Evolutionary conservation across 345 rosid genomes (phyloP), one percentile per base, ranked within the genome.

Genomic region (Pugionium cornutum): DNA sequence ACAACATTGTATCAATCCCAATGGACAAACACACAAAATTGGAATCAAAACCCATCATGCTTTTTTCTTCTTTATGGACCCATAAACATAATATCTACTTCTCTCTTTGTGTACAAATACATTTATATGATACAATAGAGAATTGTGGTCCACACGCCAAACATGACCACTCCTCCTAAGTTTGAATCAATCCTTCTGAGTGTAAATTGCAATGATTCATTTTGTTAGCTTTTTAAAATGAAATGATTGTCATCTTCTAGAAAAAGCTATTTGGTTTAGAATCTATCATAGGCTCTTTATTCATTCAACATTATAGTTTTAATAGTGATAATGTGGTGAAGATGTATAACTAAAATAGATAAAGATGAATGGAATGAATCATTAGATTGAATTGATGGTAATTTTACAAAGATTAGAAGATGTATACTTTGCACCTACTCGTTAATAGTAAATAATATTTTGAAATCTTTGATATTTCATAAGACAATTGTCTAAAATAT

Each of bases 21-120:
- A 35, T 62, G 62, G 70, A 64, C 65, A 71, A 64, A 71, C 50
- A 70, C 75, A 70, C 75, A 55, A 56, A 63, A 56, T 2, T 71
- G 58, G 75, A 71, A 71, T 71, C 50, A 71, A 64, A 64, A 56
- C 75, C 50, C 58, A 64, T 71, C 75, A 71, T 71, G 75, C 69
- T 71, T 71, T 49, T 62, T 62, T 62, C 50, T 53, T 30, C 5
- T n/a, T 68, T 27, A 41, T 71, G 75, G 75, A 71, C 70, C 75
- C 75, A 63, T 71, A 7, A 51, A 63, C 39, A 62, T 70, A 47
- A 64, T 61, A 45, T 68, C 29, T 59, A 11, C 46, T 44, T 33
- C 48, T 51, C 51, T 41, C 66, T 51, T 51, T 44, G 49, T 53
- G 3, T 59, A 61, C 62, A 30, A 41, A 71, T 50, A 27, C 53